A percentile compares a stretch with the other conserved stretches of the same genome.
Evolutionary conservation across 73 alveolate genomes (phyloP).

Genomic region (Tetrahymena elliotti): DNA sequence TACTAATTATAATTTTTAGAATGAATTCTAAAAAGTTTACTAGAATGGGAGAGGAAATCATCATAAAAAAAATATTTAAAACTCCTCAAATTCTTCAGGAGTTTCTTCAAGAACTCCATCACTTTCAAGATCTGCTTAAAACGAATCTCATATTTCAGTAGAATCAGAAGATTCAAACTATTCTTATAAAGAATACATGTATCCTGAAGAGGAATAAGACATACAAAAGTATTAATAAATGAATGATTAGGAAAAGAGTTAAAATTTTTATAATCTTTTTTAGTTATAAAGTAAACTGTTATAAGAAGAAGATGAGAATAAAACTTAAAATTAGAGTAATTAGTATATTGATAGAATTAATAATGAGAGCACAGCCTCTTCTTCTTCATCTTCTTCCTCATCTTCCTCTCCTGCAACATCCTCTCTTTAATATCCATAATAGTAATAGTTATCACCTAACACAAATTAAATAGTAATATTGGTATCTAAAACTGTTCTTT

Average conservation of each 20-base stretch:
- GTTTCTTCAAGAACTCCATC: not conserved
- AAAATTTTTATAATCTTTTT: not conserved
- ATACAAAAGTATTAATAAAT: not conserved
- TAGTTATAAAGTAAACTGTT: not conserved
- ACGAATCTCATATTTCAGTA: not conserved
- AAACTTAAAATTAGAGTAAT: not conserved
- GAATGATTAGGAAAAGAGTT: not conserved
- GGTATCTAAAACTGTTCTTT: not conserved
- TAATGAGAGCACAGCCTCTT: not conserved
- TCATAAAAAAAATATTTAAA: not conserved
- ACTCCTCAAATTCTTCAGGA: not conserved
- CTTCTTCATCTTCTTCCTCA: not conserved
- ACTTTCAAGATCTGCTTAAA: not conserved
- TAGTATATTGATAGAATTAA: not conserved
- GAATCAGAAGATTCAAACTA: not conserved
- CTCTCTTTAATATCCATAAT: not conserved
- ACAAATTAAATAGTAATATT: not conserved
- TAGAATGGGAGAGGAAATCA: not conserved
- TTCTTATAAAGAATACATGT: not conserved
- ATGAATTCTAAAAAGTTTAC: not conserved
- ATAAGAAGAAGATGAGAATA: not conserved
- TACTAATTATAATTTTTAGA: not conserved
- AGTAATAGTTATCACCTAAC: not conserved
- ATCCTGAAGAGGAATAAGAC: not conserved
- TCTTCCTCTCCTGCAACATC: not conserved